Base-by-base conservation (phyloP, 208 protist species). In the Acanthamoeba castellanii region DNA sequence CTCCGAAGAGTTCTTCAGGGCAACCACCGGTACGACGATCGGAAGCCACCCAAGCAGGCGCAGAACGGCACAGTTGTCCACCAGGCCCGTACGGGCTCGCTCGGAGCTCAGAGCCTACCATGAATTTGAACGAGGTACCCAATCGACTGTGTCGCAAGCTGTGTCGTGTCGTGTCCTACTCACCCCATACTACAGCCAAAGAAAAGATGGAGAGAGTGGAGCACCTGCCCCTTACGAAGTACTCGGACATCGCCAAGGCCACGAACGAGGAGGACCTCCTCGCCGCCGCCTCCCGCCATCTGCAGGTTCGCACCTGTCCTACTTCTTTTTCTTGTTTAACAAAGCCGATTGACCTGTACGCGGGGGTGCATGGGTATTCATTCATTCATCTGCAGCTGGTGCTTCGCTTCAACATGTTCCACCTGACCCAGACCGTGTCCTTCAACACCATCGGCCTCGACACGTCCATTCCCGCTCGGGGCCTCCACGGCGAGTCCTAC, bases 401-500 rank as follows among this genome's bases (percentile, higher is more conserved):
- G 68, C 76, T 95, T 22, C 59, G 88, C 16, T 94, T 95, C 37
- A 64, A 95, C 66, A 16, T 32, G 55, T 95, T 94, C 88, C 93
- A 95, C 11, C 37, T 95, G 37, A 85, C 64, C 61, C 93, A 95
- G 61, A 95, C 84, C 13, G 84, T 76, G 18, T 85, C 61, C 37
- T 45, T 72, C 27, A 95, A 95, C 59, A 87, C 66, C 7, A 95
- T 82, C 37, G 84, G 78, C 52, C 30, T 64, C 11, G 95, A 96
- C 91, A 68, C 88, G 30, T 45, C 42, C 30, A 92, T 96, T 55
- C 84, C 87, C 11, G 94, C 94, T 22, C 95, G 94, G 0, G 95
- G 95, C 32, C 87, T 96, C 61, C 84, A 92, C n/a, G 95, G 95
- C 47, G 95, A 96, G 45, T 52, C 78, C 68, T 96, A 96, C 57